Conservation (phyloP, 768 basidiomycete species). For the Infundibulicybe gibba region DNA sequence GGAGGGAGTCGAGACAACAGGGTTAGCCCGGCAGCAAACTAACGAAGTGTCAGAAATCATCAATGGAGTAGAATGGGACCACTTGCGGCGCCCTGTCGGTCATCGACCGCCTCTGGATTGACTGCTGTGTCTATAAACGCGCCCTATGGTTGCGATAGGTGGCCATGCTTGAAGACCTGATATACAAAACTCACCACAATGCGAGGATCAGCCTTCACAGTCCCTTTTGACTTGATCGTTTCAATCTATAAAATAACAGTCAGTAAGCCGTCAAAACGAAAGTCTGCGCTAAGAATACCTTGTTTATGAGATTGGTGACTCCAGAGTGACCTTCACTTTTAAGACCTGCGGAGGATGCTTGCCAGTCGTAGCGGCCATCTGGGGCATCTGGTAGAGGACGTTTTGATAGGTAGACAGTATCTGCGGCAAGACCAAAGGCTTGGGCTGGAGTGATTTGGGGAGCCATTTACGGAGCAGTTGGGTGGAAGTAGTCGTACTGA, state of each 20-base stretch:
- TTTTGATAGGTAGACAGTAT: conserved; percentile 29
- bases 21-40: conserved; percentile 1
- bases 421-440: conserved; percentile 23
- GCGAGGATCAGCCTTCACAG: background rate
- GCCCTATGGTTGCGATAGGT: background rate
- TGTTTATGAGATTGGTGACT: conserved; percentile 26
- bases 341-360: conserved; percentile 26
- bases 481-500: too few relatives aligned
- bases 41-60: background rate
- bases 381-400: conserved; percentile 35
- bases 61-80: background rate
- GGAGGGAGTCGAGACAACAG: conserved; percentile 2
- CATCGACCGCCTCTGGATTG: conserved; percentile 21
- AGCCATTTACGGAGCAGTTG: too few relatives aligned
- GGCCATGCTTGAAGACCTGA: too few relatives aligned
- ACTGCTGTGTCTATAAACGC: conserved; percentile 5
- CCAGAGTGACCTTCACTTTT: conserved; percentile 27
- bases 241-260: background rate
- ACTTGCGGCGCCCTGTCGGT: conserved; percentile 13
- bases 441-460: conserved; percentile 15
- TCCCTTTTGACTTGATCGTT: background rate
- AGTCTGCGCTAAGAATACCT: conserved; percentile 6
- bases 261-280: background rate
- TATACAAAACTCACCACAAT: background rate
- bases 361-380: conserved; percentile 42